Evolutionary conservation across 805 yeast genomes (phyloP).

Genomic region (Kluyveromyces starmeri): DNA sequence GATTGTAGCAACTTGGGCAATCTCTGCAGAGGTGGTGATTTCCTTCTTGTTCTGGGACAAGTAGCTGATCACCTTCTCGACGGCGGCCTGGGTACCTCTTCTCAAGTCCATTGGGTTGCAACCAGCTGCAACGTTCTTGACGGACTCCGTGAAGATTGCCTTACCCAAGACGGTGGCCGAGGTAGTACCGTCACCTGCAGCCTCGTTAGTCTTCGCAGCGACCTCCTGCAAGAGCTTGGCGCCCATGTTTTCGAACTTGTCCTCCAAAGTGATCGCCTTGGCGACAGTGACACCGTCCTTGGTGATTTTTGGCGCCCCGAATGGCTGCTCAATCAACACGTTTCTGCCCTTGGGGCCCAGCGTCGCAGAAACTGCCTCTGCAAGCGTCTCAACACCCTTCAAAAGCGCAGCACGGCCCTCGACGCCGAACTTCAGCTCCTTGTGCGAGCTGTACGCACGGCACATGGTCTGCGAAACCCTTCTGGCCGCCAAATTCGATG

Average conservation of each 20-base stretch:
- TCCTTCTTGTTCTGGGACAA: slow-evolving; percentile 82
- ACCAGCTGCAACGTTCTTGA: slow-evolving; percentile 96
- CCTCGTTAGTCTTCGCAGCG: slow-evolving; percentile 92
- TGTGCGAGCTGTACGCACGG: slow-evolving; percentile 48
- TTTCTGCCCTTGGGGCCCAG: slow-evolving; percentile 98
- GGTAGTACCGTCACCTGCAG: slow-evolving; percentile 98
- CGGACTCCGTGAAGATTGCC: slow-evolving; percentile 89
- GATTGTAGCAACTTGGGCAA: slow-evolving; percentile 96
- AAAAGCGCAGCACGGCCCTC: slow-evolving; percentile 93
- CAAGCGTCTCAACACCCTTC: slow-evolving; percentile 89
- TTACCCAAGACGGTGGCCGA: slow-evolving; percentile 95
- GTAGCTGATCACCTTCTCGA: slow-evolving; percentile 80
- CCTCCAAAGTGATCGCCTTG: slow-evolving; percentile 66
- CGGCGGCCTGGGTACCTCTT: slow-evolving; percentile 96
- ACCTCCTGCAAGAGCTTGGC: slow-evolving; percentile 94
- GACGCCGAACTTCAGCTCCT: slow-evolving; percentile 92
- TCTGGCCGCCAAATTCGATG: neutral
- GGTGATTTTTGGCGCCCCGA: slow-evolving; percentile 96
- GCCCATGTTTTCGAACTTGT: slow-evolving; percentile 93
- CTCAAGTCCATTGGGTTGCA: slow-evolving; percentile 98
- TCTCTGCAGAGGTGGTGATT: slow-evolving; percentile 87
- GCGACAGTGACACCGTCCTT: slow-evolving; percentile 99
- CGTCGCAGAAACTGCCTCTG: slow-evolving; percentile 94
- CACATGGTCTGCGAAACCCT: slow-evolving; percentile 9
- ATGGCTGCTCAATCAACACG: slow-evolving; percentile 91